Evolutionary conservation across 345 rosid genomes (phyloP), one percentile per base, ranked within the genome.

Genomic region (Boechera stricta): DNA sequence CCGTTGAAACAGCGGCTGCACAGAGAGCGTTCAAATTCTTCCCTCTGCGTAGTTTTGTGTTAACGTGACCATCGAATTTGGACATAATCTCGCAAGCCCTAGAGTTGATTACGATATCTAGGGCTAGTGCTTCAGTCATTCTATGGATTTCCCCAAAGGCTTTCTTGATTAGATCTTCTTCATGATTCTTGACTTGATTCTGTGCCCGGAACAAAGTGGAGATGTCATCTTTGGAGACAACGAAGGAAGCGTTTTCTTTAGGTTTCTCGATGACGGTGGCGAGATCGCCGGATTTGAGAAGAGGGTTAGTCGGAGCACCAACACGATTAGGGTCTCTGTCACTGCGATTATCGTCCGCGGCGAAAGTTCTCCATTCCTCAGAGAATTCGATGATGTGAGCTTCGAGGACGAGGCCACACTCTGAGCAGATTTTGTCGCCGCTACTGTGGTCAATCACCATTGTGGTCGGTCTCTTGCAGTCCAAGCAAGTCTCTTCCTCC

Each of bases 81-180:
- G 77, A 42, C 12, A 74, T 18, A 2, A 74, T 64, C 71, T 74
- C 71, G 11, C 77, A 74, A 32, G 77, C 77, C 77, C 77, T 74
- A 15, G 62, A 57, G 0, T 32, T 1, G 24, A 57, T 3, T 1
- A 15, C 11, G 12, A 32, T 57, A 4, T 57, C 41, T 32, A 64
- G 71, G 2, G 5, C 6, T 7, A 64, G 21, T 12, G 12, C 71
- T 0, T 64, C 71, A 1, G 64, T 28, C n/a, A 64, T 73, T 41
- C 71, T 64, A 5, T 73, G 36, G 44, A 64, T 73, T 10, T 64
- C 71, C 0, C 13, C 1, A 33, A 60, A 73, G 2, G 55, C 71
- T 73, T 64, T 54, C 64, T 31, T 26, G 36, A 73, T 41, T 12
- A 41, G 15, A 8, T 73, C 64, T 24, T 54, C 77, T 13, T 64